phyloP scores from a whole-genome alignment of 1,284 basidiomycete species.

The Malassezia caprae region DNA sequence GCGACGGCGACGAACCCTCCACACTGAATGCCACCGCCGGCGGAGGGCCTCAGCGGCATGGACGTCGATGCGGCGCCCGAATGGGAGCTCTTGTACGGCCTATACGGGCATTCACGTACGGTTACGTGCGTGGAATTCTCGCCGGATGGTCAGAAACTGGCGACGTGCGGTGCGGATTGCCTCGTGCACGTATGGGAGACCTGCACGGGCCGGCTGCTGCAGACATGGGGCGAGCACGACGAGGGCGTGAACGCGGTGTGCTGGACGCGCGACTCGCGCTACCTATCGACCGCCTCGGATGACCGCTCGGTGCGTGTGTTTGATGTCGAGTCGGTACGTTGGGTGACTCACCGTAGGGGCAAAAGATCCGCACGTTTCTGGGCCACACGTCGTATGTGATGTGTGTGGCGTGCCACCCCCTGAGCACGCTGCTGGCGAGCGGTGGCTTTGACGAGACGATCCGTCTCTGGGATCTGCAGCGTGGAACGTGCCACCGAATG shows the following conservation, averaged over 20 bases:
- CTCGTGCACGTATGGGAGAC: slow-evolving; percentile 41
- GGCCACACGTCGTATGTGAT: slow-evolving; percentile 91
- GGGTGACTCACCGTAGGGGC: neutral
- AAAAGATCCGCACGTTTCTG: slow-evolving; percentile 49
- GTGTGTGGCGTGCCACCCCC: slow-evolving; percentile 79
- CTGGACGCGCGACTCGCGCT: slow-evolving; percentile 33
- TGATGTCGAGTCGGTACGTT: slow-evolving; percentile 20
- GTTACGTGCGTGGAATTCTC: slow-evolving; percentile 52
- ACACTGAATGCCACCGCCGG: neutral
- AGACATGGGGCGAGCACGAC: slow-evolving; percentile 21
- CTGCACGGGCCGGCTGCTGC: slow-evolving; percentile 21
- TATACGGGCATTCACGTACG: slow-evolving; percentile 50
- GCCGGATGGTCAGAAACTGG: slow-evolving; percentile 49
- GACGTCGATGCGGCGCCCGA: neutral
- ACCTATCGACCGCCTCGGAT: slow-evolving; percentile 38
- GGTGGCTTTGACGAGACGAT: slow-evolving; percentile 92
- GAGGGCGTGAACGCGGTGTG: slow-evolving; percentile 34
- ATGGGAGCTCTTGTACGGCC: slow-evolving; percentile 40
- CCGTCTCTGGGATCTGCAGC: slow-evolving; percentile 84
- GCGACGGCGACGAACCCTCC: neutral
- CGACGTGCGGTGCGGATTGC: slow-evolving; percentile 47
- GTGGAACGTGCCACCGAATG: slow-evolving; percentile 48
- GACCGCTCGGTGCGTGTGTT: slow-evolving; percentile 30
- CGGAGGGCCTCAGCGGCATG: neutral
- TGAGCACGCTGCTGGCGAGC: slow-evolving; percentile 76